Evolutionary conservation across 148 eudicot genomes (phyloP).

Genomic region (Spergularia bocconei): DNA sequence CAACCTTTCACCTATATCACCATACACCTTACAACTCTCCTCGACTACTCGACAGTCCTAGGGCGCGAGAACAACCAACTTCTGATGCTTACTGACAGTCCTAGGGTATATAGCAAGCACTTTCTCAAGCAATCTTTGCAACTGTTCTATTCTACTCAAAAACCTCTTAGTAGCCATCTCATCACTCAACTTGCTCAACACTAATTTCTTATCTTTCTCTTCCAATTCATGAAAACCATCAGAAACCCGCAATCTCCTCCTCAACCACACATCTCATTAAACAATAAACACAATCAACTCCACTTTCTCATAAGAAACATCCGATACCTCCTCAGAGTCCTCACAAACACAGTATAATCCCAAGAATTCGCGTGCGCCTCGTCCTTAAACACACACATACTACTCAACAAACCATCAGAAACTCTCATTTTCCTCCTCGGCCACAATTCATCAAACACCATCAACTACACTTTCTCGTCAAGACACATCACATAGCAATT

Average conservation of each 20-base stretch:
- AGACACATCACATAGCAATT: too few species aligned
- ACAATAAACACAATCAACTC: too few species aligned
- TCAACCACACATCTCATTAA: constrained; percentile 20
- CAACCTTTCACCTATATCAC: constrained; percentile 51
- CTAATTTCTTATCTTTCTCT: constrained; percentile 21
- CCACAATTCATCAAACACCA: constrained; percentile 37
- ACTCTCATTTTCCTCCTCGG: constrained; percentile 41
- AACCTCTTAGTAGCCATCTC: too few species aligned
- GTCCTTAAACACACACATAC: constrained; percentile 53
- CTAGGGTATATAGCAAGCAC: constrained; percentile 46
- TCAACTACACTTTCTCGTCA: too few species aligned
- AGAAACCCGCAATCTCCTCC: constrained; percentile 28
- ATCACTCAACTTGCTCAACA: constrained; percentile 26
- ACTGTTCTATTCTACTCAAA: constrained; percentile 40
- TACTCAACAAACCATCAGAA: too few species aligned
- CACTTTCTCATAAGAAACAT: constrained; percentile 46
- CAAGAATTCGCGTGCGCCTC: constrained; percentile 53
- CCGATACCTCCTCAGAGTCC: constrained; percentile 47
- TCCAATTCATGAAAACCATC: constrained; percentile 1
- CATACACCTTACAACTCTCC: constrained; percentile 58
- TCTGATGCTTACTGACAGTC: constrained; percentile 35
- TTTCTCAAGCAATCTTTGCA: constrained; percentile 46
- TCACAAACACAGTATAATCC: constrained; percentile 58
- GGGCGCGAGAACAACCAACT: constrained; percentile 40
- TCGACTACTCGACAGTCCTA: constrained; percentile 41